Base-by-base conservation (phyloP, 768 basidiomycete genomes). In the Podaxis sp. region DNA sequence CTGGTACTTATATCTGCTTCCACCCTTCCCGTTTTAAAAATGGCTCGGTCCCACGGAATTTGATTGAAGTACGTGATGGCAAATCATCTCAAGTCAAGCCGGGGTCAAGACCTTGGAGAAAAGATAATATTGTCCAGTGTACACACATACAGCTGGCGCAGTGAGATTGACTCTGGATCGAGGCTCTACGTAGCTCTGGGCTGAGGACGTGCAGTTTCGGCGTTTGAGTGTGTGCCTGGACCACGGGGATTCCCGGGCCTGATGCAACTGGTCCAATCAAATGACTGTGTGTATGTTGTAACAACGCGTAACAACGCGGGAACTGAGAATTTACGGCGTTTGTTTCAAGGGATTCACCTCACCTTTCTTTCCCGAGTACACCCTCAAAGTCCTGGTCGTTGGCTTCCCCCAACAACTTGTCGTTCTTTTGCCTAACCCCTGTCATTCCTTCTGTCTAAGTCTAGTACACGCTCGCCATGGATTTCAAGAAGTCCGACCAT, bases 351-450 rank as follows among this genome's bases (percentile, higher is more conserved):
- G 19, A 19, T 47, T 29, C n/a, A 17, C 29, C 54, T 56, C 29
- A 11, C 36, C 25, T 49, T 56, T 55, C 46, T n/a, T 37, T 43
- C 27, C 25, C 43, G 51, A 19, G 29, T 13, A 4, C 12, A 19
- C 38, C 27, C 24, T 29, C 51, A 36, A 41, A 41, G 49, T 40
- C 40, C 25, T 24, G 13, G 49, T 51, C 36, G 29, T 40, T 59
- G 36, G 33, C 13, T 52, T 51, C 19, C 3, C 19, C 36, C 25
- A 37, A 25, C 58, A 15, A 24, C 58, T 58, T 19, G 58, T 52
- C 58, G 17, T 25, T 59, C 58, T 19, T 60, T 60, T 54, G 37
- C 27, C 59, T 36, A 53, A 60, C 59, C 52, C 52, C 25, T 47
- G 59, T 60, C 59, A 29, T 53, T 60, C 51, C 37, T 62, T 62